Conservation (phyloP, 202 grass and related monocot species). For the Dendrocalamus latiflorus region DNA sequence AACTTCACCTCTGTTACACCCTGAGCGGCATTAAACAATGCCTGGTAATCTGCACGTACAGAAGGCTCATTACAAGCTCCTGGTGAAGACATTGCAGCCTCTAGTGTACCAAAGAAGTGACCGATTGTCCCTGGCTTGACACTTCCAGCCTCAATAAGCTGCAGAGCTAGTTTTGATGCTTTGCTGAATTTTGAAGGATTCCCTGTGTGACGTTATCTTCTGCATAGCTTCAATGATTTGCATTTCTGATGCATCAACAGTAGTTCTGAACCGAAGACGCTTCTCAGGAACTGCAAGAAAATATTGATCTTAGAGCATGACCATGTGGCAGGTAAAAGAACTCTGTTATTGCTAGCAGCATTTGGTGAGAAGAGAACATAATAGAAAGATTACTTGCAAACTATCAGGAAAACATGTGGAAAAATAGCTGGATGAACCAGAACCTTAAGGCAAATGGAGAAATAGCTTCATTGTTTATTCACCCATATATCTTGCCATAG, state of each 20-base stretch:
- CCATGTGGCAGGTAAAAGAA: background rate
- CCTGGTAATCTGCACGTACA: too few species aligned
- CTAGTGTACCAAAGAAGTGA: conserved; percentile 68
- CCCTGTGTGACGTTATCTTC: conserved; percentile 77
- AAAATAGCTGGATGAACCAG: background rate
- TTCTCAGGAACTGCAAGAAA: conserved; percentile 51
- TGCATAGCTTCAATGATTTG: conserved; percentile 90
- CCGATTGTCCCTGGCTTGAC: conserved; percentile 61
- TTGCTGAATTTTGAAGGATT: conserved; percentile 91
- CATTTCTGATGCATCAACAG: conserved; percentile 69
- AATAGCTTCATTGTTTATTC: too few species aligned
- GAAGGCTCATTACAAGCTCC: conserved; percentile 60
- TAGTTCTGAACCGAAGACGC: conserved; percentile 80
- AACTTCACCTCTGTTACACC: conserved; percentile 60
- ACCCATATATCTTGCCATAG: background rate
- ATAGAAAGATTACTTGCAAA: background rate
- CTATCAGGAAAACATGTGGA: background rate
- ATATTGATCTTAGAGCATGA: background rate
- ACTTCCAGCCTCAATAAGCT: conserved; percentile 79
- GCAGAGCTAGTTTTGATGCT: conserved; percentile 81
- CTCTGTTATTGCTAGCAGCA: background rate
- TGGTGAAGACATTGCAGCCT: conserved; percentile 73
- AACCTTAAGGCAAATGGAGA: background rate
- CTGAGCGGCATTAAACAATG: conserved; percentile 59
- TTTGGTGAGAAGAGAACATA: background rate